Evolutionary conservation across 2,329 filamentous ascomycete species (phyloP).

Genomic region (Coniella vitis): DNA sequence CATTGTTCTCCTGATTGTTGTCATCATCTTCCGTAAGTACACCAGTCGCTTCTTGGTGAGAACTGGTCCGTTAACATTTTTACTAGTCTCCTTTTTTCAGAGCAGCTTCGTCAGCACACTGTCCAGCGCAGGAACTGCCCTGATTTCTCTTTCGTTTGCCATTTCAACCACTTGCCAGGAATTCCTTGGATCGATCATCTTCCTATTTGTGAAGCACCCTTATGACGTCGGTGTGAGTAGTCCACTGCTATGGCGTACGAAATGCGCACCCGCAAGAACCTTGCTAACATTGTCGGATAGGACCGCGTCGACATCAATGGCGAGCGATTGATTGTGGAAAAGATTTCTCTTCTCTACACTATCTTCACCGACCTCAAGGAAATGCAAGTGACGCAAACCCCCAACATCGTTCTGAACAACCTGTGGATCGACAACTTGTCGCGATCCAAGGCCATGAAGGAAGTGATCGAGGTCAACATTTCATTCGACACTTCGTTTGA

Average conservation of each 20-base stretch:
- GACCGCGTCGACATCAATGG: constrained; percentile 79
- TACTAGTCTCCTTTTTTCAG: constrained; percentile 77
- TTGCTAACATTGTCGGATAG: neutral
- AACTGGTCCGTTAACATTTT: constrained; percentile 11
- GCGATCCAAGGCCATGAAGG: constrained; percentile 86
- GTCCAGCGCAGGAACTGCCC: constrained; percentile 81
- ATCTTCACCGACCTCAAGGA: constrained; percentile 80
- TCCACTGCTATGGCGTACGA: too few relatives aligned
- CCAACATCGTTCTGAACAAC: constrained; percentile 86
- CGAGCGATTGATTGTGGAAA: constrained; percentile 74
- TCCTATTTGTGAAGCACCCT: constrained; percentile 97
- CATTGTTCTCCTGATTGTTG: constrained; percentile 70
- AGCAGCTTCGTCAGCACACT: constrained; percentile 78
- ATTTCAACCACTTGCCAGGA: constrained; percentile 90
- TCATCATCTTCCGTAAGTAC: constrained; percentile 74
- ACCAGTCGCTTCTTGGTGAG: too few relatives aligned
- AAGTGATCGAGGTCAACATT: constrained; percentile 72
- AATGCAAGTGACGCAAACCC: constrained; percentile 70
- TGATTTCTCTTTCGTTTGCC: constrained; percentile 94
- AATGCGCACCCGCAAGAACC: too few relatives aligned
- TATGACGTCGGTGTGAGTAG: constrained; percentile 68
- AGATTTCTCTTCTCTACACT: constrained; percentile 89
- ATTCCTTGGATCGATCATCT: constrained; percentile 96
- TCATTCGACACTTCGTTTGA: constrained; percentile 84
- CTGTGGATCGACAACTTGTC: constrained; percentile 95